A percentile compares a stretch with the other conserved stretches of the same genome.
Evolutionary conservation across 306 rosid species (phyloP).

Genomic region (Geum urbanum): DNA sequence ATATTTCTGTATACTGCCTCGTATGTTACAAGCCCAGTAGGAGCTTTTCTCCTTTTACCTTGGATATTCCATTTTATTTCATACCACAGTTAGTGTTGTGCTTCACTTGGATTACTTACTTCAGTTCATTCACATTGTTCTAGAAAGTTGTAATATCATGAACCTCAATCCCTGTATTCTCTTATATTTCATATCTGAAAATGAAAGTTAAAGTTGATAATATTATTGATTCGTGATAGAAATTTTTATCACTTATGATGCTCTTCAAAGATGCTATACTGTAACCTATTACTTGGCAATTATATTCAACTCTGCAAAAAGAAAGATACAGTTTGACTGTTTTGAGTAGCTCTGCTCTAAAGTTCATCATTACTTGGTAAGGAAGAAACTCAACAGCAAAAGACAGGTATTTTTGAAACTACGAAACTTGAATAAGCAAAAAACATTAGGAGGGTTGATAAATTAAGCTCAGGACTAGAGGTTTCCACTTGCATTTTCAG

Average conservation of each 20-base stretch:
- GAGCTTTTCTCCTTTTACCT: constrained; percentile 25
- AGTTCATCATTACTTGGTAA: neutral
- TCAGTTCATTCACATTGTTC: constrained; percentile 29
- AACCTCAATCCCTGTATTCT: constrained; percentile 17
- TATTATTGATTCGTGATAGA: constrained; percentile 13
- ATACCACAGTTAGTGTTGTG: constrained; percentile 26
- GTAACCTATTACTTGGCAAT: neutral
- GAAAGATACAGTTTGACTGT: neutral
- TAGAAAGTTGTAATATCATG: constrained; percentile 44
- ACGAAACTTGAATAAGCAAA: neutral
- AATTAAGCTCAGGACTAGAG: neutral
- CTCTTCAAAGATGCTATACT: neutral
- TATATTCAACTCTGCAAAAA: neutral
- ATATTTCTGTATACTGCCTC: constrained; percentile 24
- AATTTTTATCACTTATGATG: neutral
- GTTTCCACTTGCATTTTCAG: constrained; percentile 1
- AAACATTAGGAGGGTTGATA: neutral
- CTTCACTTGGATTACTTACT: constrained; percentile 25
- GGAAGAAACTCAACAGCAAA: neutral
- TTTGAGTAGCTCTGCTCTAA: too few relatives aligned
- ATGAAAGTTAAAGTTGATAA: constrained; percentile 26
- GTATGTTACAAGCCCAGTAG: constrained; percentile 31
- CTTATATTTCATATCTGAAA: constrained; percentile 25
- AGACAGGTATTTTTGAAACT: neutral
- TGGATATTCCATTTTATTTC: constrained; percentile 15